These are phyloP conservation scores for Colletotrichum horii DNA, from an alignment of 2,329 filamentous ascomycete species.

Conservation along the genomic window DNA sequence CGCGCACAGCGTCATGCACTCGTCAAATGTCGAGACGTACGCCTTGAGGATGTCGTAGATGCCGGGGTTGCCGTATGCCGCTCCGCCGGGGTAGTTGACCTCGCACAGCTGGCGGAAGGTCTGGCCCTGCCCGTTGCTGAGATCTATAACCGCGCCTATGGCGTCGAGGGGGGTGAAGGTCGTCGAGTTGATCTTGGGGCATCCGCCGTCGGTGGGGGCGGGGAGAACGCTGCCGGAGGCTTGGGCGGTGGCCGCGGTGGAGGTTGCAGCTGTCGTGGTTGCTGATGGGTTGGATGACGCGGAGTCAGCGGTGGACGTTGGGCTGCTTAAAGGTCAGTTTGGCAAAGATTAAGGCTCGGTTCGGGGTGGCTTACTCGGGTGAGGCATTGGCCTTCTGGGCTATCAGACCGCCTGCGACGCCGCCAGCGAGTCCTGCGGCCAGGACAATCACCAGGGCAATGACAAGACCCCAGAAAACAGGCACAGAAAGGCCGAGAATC, in stretches of 20 bases:
- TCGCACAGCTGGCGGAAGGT: conserved; percentile 21
- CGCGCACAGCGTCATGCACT: conserved; percentile 25
- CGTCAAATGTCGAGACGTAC: conserved; percentile 24
- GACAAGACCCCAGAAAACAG: conserved; percentile 23
- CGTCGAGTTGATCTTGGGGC: conserved; percentile 23
- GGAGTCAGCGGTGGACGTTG: neutral
- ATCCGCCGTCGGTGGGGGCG: conserved; percentile 23
- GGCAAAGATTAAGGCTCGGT: neutral
- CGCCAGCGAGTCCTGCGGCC: conserved; percentile 22
- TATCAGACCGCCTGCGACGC: conserved; percentile 23
- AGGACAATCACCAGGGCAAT: conserved; percentile 19
- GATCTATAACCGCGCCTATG: neutral
- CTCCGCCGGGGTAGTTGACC: conserved; percentile 23
- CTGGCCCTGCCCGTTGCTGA: neutral
- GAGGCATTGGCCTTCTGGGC: conserved; percentile 2
- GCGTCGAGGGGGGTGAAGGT: conserved; percentile 18
- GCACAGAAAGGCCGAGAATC: conserved; percentile 23
- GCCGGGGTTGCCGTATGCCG: conserved; percentile 16
- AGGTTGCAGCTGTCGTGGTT: neutral
- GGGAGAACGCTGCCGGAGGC: neutral
- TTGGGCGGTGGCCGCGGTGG: neutral
- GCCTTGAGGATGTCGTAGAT: conserved; percentile 24
- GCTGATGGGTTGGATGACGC: neutral
- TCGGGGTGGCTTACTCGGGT: neutral
- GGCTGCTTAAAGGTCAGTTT: neutral